Evolutionary conservation across 345 rosid species (phyloP).

Genomic region (Hibiscus tridactylites): DNA sequence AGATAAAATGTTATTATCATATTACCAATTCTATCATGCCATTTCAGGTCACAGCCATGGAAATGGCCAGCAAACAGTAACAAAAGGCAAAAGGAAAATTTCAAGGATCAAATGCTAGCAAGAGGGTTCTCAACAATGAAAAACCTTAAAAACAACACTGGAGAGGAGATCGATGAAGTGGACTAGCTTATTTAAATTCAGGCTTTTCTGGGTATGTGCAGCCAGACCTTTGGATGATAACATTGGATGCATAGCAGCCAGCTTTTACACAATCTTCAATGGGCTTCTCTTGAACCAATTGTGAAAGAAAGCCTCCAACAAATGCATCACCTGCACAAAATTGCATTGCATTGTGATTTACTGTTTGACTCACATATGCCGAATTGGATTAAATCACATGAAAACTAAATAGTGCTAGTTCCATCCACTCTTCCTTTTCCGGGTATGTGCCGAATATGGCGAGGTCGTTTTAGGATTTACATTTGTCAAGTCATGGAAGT

Average conservation of each 20-base stretch:
- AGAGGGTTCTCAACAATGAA: slow-evolving; percentile 7
- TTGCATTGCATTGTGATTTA: neutral
- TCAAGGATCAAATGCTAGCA: neutral
- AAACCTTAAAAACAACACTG: slow-evolving; percentile 1
- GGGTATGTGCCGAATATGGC: neutral
- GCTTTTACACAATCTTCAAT: slow-evolving; percentile 74
- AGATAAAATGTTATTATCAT: neutral
- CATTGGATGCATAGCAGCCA: slow-evolving; percentile 75
- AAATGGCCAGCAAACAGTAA: neutral
- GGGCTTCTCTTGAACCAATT: slow-evolving; percentile 65
- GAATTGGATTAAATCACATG: neutral
- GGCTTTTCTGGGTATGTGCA: slow-evolving; percentile 81
- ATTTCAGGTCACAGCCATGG: neutral
- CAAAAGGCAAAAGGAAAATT: neutral
- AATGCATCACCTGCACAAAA: slow-evolving; percentile 68
- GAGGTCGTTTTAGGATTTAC: neutral
- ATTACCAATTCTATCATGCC: neutral
- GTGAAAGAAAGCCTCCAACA: slow-evolving; percentile 80
- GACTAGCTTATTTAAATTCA: slow-evolving; percentile 27
- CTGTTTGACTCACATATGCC: neutral
- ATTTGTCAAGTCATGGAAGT: neutral
- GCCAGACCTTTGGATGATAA: slow-evolving; percentile 87
- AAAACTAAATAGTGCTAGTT: neutral
- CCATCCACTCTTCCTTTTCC: neutral
- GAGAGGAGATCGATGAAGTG: neutral